Conservation (phyloP, 2,329 filamentous ascomycete genomes). For the Zymoseptoria tritici region DNA sequence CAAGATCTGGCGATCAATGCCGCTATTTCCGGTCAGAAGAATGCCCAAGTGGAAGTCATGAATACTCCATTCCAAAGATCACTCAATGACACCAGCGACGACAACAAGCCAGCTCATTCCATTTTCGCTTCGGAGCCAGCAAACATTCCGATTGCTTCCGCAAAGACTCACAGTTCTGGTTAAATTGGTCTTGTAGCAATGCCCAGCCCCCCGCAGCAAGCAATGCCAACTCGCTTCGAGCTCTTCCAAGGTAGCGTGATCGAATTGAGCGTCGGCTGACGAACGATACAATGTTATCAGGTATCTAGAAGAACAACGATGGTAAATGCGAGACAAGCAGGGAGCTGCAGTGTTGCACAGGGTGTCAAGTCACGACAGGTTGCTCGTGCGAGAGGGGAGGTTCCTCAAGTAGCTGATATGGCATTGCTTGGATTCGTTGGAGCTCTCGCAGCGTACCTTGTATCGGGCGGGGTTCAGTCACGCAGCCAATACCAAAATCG, state of each 20-base stretch:
- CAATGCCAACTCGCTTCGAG: background rate
- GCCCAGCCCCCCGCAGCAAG: background rate
- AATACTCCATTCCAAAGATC: background rate
- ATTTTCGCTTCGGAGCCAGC: background rate
- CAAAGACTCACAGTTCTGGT: background rate
- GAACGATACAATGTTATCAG: background rate
- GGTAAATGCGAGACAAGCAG: background rate
- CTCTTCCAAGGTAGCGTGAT: background rate
- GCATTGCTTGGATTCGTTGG: background rate
- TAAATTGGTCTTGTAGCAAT: background rate
- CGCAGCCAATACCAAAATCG: background rate
- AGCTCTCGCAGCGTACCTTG: background rate
- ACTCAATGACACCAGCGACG: background rate
- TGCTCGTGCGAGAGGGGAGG: background rate
- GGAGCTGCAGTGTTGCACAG: background rate
- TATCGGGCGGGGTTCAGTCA: background rate
- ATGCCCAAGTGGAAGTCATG: background rate
- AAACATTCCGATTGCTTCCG: background rate
- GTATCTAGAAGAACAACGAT: background rate
- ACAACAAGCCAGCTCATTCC: background rate
- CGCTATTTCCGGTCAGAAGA: background rate
- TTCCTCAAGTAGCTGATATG: background rate
- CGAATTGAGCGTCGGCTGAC: background rate
- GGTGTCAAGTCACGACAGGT: background rate
- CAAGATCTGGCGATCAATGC: background rate